A percentile compares a stretch with the other conserved stretches of the same genome.
phyloP scores from a whole-genome alignment of 192 early-diverging fungal genomes.

The Coemansia sp. region DNA sequence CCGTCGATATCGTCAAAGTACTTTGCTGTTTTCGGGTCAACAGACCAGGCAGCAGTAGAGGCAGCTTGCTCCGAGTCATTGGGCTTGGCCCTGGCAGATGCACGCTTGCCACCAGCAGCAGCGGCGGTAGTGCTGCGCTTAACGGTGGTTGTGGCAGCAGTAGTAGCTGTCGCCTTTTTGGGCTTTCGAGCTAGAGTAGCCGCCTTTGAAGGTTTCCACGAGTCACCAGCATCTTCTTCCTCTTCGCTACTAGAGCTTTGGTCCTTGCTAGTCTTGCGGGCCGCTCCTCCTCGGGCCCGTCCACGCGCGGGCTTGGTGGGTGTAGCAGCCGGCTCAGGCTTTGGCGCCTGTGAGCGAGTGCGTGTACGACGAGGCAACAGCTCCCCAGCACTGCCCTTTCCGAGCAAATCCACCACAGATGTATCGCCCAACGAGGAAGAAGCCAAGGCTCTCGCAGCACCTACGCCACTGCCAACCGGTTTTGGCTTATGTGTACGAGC shows the following conservation, averaged over 20 bases:
- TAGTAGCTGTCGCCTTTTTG: background rate
- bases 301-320: background rate
- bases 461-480: background rate
- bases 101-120: background rate
- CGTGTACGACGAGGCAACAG: slow-evolving; percentile 10
- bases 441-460: background rate
- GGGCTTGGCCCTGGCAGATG: slow-evolving; percentile 1
- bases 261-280: background rate
- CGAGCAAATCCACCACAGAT: background rate
- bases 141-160: background rate
- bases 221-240: slow-evolving; percentile 1
- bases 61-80: slow-evolving; percentile 4
- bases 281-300: background rate
- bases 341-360: background rate
- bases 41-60: background rate
- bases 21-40: slow-evolving; percentile 14
- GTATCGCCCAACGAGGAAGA: background rate
- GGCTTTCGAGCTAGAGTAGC: background rate
- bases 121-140: background rate
- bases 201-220: slow-evolving; percentile 5
- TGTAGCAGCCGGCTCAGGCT: background rate
- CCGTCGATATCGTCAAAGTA: slow-evolving; percentile 43
- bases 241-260: background rate
- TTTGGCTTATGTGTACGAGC: background rate
- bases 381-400: background rate